phyloP scores from a whole-genome alignment of 345 rosid species.

The Gossypium rotundifolium region DNA sequence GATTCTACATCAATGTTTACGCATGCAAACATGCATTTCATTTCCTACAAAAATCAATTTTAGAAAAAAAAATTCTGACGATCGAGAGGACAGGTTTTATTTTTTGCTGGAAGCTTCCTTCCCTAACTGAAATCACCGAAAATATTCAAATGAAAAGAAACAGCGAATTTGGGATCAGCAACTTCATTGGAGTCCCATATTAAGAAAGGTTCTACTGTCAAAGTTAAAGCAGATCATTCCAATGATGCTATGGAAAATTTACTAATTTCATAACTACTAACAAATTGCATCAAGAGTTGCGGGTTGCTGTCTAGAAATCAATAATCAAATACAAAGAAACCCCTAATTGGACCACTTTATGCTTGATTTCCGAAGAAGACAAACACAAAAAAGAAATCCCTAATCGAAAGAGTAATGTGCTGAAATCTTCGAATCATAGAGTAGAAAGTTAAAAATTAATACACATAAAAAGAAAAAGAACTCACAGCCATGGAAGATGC shows the following conservation, averaged over 20 bases:
- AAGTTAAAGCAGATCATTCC: too few species aligned
- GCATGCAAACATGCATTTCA: not conserved
- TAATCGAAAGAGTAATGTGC: not conserved
- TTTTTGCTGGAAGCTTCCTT: not conserved
- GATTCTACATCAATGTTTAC: not conserved
- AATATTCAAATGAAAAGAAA: not conserved
- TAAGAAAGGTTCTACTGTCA: too few species aligned
- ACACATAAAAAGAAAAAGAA: not conserved
- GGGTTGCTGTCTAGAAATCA: not conserved
- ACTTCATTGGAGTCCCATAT: too few species aligned
- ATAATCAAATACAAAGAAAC: not conserved
- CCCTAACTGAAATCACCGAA: not conserved
- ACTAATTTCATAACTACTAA: not conserved
- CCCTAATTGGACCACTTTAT: not conserved
- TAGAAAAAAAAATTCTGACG: not conserved
- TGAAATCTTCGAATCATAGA: not conserved
- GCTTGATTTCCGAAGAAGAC: too few species aligned
- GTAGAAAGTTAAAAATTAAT: not conserved
- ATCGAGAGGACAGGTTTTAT: too few species aligned
- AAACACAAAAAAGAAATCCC: too few species aligned
- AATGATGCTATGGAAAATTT: not conserved
- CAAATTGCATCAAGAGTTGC: not conserved
- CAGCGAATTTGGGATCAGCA: too few species aligned
- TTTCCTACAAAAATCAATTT: not conserved
- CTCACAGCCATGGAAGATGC: constrained; percentile 26